phyloP scores from a whole-genome alignment of 768 basidiomycete species.

The Paxillus involutus region DNA sequence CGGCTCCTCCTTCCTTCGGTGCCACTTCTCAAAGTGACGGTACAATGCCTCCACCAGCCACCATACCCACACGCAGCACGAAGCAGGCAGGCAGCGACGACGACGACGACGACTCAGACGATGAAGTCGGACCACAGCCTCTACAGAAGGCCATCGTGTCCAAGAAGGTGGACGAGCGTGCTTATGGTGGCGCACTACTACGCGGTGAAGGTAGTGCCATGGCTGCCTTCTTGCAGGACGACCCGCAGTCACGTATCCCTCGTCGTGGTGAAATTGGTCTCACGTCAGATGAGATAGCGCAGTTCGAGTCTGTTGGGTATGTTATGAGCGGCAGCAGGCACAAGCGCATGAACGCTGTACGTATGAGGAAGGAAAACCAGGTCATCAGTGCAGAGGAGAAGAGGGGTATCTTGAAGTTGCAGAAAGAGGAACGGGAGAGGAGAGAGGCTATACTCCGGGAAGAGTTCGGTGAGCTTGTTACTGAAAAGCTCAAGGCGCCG shows the following conservation, averaged over 20 bases:
- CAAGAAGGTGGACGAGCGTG: conserved; percentile 73
- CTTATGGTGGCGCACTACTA: conserved; percentile 86
- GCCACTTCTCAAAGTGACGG: conserved; percentile 18
- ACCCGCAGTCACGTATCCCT: conserved; percentile 84
- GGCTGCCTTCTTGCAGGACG: conserved; percentile 93
- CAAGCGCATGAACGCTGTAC: conserved; percentile 97
- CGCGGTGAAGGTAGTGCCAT: conserved; percentile 97
- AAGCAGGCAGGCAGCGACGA: conserved; percentile 32
- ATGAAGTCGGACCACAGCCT: conserved; percentile 83
- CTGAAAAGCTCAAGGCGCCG: conserved; percentile 65
- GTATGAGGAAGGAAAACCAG: conserved; percentile 99
- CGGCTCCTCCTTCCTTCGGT: conserved; percentile 30
- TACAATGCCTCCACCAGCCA: conserved; percentile 24
- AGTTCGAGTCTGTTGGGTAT: conserved; percentile 88
- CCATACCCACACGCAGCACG: conserved; percentile 14
- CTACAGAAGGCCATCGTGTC: conserved; percentile 39
- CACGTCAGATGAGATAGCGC: conserved; percentile 81
- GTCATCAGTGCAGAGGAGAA: conserved; percentile 99
- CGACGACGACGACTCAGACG: conserved; percentile 54
- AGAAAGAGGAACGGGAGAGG: conserved; percentile 90
- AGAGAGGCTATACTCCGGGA: conserved; percentile 87
- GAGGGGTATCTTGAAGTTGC: conserved; percentile 90
- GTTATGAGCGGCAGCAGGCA: conserved; percentile 98
- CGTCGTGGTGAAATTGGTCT: conserved; percentile 99
- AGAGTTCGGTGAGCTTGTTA: conserved; percentile 84